phyloP scores from a whole-genome alignment of 2,329 filamentous ascomycete species.

The Claviceps sorghi region DNA sequence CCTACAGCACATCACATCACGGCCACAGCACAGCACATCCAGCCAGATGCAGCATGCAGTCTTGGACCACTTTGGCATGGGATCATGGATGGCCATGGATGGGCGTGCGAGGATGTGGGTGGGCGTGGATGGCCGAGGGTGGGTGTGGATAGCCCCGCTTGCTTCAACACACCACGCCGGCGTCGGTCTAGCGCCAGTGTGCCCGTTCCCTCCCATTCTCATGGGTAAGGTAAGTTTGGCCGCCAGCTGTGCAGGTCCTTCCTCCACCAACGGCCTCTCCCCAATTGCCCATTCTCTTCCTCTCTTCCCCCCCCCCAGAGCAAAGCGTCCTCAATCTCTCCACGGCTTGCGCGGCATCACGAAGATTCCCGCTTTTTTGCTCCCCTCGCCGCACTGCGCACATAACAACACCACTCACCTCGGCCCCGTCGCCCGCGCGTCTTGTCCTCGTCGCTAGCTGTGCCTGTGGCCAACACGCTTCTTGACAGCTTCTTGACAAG shows the following conservation, averaged over 20 bases:
- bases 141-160: conserved; percentile 13
- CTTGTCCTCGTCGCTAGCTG: conserved; percentile 1
- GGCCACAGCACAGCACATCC: not conserved
- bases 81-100: not conserved
- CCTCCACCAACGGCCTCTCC: conserved; percentile 24
- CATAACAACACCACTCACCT: not conserved
- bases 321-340: conserved; percentile 15
- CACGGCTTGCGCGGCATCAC: conserved; percentile 18
- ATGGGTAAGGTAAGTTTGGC: conserved; percentile 30
- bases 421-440: not conserved
- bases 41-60: conserved; percentile 5
- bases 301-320: conserved; percentile 19
- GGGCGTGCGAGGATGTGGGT: not conserved
- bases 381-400: not conserved
- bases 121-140: conserved; percentile 2
- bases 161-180: conserved; percentile 12
- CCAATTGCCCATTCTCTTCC: conserved; percentile 23
- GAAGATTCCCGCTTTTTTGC: conserved; percentile 6
- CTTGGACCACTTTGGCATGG: conserved; percentile 2
- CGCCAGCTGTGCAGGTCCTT: conserved; percentile 24
- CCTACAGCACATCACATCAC: not conserved
- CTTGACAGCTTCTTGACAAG: not conserved
- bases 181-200: conserved; percentile 15
- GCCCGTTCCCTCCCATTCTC: conserved; percentile 23
- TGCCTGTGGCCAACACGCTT: not conserved